Conservation (phyloP, 2,329 filamentous ascomycete genomes). For the Leptographium wingfieldii region DNA sequence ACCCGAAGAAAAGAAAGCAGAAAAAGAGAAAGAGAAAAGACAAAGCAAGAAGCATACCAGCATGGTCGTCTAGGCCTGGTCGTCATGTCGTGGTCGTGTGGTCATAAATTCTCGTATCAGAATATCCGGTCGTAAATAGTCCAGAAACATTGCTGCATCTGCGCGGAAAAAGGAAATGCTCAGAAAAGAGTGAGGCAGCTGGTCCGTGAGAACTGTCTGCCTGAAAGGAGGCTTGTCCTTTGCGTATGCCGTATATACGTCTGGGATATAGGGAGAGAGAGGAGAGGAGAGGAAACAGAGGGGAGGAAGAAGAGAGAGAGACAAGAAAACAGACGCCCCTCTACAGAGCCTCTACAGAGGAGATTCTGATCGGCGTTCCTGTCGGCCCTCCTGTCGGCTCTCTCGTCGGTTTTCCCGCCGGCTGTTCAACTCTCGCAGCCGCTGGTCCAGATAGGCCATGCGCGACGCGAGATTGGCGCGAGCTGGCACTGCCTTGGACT, state of each 20-base stretch:
- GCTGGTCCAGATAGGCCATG: slow-evolving; percentile 45
- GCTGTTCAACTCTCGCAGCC: slow-evolving; percentile 40
- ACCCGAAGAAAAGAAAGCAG: not conserved
- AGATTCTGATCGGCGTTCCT: slow-evolving; percentile 32
- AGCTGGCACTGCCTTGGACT: slow-evolving; percentile 21
- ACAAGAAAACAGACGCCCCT: too few relatives aligned
- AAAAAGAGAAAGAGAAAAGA: not conserved
- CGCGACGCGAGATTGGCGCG: slow-evolving; percentile 35
- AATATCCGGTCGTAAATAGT: slow-evolving; percentile 4
- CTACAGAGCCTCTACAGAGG: slow-evolving; percentile 24
- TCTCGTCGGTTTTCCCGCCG: slow-evolving; percentile 19
- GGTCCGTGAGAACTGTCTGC: not conserved
- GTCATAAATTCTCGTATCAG: slow-evolving; percentile 9
- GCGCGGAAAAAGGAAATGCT: not conserved
- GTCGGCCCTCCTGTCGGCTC: slow-evolving; percentile 9
- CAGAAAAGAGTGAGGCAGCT: not conserved
- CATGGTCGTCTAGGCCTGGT: slow-evolving; percentile 8
- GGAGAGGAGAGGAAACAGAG: not conserved
- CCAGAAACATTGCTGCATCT: not conserved
- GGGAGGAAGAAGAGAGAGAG: not conserved
- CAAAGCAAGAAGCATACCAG: slow-evolving; percentile 6
- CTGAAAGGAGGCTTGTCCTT: not conserved
- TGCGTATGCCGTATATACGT: not conserved
- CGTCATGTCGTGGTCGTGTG: slow-evolving; percentile 10
- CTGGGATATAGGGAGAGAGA: too few relatives aligned